phyloP scores from a whole-genome alignment of 192 early-diverging fungal genomes.

The Backusella australiensis region DNA sequence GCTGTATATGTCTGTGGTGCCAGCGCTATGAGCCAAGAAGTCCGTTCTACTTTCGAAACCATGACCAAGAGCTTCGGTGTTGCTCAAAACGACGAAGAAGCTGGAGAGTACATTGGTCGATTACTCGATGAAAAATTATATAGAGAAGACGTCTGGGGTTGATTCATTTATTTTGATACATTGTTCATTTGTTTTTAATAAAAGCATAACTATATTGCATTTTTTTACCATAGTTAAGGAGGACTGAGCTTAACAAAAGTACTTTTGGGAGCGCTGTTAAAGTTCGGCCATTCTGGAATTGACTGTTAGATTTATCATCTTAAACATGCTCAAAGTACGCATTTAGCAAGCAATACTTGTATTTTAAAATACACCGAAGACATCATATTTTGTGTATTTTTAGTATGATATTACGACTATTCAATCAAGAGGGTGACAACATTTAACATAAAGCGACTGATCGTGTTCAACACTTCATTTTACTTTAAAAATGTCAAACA shows the following conservation, averaged over 20 bases:
- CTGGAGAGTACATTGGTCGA: not conserved
- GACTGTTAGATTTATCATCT: too few species aligned
- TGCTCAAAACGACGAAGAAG: slow-evolving; percentile 19
- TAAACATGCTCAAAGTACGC: too few species aligned
- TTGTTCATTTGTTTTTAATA: not conserved
- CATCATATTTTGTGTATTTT: too few species aligned
- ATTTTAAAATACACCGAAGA: too few species aligned
- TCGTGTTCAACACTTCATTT: too few species aligned
- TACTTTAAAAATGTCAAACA: too few species aligned
- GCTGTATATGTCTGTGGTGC: slow-evolving; percentile 32
- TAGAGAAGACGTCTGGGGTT: slow-evolving; percentile 38
- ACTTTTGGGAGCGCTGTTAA: too few species aligned
- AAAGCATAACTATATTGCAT: not conserved
- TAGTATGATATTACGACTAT: too few species aligned
- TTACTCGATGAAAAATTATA: slow-evolving; percentile 11
- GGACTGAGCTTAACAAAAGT: too few species aligned
- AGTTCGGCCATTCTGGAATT: too few species aligned
- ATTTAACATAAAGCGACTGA: not conserved
- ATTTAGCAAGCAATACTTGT: too few species aligned
- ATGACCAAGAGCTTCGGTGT: slow-evolving; percentile 30
- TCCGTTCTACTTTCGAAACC: slow-evolving; percentile 24
- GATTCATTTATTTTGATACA: not conserved
- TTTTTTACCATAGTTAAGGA: not conserved
- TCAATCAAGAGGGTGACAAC: too few species aligned
- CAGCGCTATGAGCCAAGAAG: slow-evolving; percentile 29